Evolutionary conservation across 2,329 filamentous ascomycete genomes (phyloP).

Genomic region (Domatiomyces catenatus): DNA sequence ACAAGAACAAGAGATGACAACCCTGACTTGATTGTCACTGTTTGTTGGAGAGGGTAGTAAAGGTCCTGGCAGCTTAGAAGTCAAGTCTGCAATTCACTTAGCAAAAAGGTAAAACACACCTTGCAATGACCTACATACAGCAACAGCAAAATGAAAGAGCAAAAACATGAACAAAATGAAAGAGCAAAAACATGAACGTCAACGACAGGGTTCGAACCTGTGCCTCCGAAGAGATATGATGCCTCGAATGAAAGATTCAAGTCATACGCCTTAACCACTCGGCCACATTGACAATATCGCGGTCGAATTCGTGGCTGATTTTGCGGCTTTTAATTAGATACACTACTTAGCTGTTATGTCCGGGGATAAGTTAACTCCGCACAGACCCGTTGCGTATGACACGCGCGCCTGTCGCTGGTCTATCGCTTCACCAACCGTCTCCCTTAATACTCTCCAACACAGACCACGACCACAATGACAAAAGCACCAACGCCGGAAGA

Average conservation of each 20-base stretch:
- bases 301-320: not conserved
- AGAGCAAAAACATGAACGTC: slow-evolving; percentile 5
- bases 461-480: slow-evolving; percentile 5
- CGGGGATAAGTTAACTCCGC: not conserved
- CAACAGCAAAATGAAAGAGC: not conserved
- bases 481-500: slow-evolving; percentile 14
- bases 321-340: not conserved
- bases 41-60: too few relatives aligned
- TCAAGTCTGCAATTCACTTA: too few relatives aligned
- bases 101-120: too few relatives aligned
- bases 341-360: not conserved
- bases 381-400: not conserved
- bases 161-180: not conserved
- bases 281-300: not conserved
- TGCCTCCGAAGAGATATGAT: slow-evolving; percentile 16
- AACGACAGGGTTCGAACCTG: slow-evolving; percentile 15
- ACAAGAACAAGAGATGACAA: slow-evolving; percentile 17
- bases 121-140: too few relatives aligned
- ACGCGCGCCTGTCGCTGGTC: not conserved
- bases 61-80: too few relatives aligned
- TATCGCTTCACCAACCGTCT: not conserved
- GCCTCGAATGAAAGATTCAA: slow-evolving; percentile 5
- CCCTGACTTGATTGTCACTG: slow-evolving; percentile 1
- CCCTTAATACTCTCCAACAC: not conserved
- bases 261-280: slow-evolving; percentile 8